A percentile compares a stretch with the other conserved stretches of the same genome.
Conservation (phyloP, 176 grass and related monocot genomes). For the Miscanthus lutarioriparius region DNA sequence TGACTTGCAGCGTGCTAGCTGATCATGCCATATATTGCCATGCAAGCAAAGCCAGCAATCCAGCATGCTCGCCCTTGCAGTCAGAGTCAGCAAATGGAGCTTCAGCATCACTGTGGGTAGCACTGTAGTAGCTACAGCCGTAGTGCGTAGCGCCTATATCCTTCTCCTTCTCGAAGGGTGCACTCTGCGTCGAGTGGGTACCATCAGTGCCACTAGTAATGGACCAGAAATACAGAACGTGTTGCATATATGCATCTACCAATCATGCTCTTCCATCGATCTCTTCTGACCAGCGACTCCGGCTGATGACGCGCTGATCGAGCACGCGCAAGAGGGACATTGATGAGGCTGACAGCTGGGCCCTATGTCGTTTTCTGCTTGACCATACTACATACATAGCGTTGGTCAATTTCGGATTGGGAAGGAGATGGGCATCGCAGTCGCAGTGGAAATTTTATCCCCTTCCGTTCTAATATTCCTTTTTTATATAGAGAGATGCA, state of each 20-base stretch:
- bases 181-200: background rate
- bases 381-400: background rate
- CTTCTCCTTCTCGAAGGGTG: constrained; percentile 8
- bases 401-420: background rate
- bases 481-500: too few species aligned
- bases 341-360: background rate
- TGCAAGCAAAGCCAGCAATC: background rate
- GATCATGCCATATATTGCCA: constrained; percentile 35
- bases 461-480: too few species aligned
- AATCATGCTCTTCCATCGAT: background rate
- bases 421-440: background rate
- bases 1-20: background rate
- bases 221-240: background rate
- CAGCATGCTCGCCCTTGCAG: background rate
- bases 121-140: background rate
- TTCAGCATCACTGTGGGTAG: background rate
- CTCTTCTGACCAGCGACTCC: background rate
- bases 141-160: background rate
- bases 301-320: background rate
- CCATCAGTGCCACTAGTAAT: background rate
- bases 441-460: too few species aligned
- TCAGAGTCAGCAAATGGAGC: background rate
- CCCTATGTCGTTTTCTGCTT: background rate
- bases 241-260: background rate
- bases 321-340: background rate